Conservation (phyloP, 768 basidiomycete species). For the Pholiota conissans region DNA sequence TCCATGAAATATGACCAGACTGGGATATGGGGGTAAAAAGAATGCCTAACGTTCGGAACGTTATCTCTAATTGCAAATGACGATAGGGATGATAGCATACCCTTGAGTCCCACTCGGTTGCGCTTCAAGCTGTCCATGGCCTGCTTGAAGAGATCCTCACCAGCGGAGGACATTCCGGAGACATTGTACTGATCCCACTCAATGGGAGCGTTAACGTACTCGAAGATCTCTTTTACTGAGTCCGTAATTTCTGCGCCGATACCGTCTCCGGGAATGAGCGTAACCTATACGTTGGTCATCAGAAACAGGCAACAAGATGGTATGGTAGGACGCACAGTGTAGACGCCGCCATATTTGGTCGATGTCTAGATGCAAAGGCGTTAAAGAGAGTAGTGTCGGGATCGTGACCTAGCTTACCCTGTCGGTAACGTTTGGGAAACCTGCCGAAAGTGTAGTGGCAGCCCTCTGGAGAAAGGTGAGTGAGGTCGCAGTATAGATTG, state of each 20-base stretch:
- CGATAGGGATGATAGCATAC: slow-evolving; percentile 39
- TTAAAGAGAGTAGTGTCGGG: slow-evolving; percentile 13
- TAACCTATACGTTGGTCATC: slow-evolving; percentile 59
- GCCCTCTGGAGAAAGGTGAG: slow-evolving; percentile 45
- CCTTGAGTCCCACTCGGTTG: slow-evolving; percentile 98
- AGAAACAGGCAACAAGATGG: slow-evolving; percentile 15
- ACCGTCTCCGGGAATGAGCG: slow-evolving; percentile 97
- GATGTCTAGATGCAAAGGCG: slow-evolving; percentile 51
- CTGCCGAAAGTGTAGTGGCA: slow-evolving; percentile 77
- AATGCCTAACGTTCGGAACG: slow-evolving; percentile 63
- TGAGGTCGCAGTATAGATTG: background rate
- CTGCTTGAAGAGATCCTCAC: slow-evolving; percentile 94
- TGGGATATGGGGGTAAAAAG: slow-evolving; percentile 98
- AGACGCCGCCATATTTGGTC: slow-evolving; percentile 91
- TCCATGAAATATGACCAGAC: slow-evolving; percentile 98
- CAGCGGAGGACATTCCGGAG: slow-evolving; percentile 91
- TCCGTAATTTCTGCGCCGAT: slow-evolving; percentile 97
- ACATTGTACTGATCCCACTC: slow-evolving; percentile 99
- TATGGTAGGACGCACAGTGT: slow-evolving; percentile 55
- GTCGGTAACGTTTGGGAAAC: slow-evolving; percentile 73
- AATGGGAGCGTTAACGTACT: slow-evolving; percentile 95
- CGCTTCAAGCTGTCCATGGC: slow-evolving; percentile 98
- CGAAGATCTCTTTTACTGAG: slow-evolving; percentile 99
- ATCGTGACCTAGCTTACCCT: slow-evolving; percentile 44
- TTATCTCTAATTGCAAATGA: slow-evolving; percentile 8